These are phyloP conservation scores for Plantago ovata DNA, from an alignment of 257 asterid genomes.

Conservation along the genomic window DNA sequence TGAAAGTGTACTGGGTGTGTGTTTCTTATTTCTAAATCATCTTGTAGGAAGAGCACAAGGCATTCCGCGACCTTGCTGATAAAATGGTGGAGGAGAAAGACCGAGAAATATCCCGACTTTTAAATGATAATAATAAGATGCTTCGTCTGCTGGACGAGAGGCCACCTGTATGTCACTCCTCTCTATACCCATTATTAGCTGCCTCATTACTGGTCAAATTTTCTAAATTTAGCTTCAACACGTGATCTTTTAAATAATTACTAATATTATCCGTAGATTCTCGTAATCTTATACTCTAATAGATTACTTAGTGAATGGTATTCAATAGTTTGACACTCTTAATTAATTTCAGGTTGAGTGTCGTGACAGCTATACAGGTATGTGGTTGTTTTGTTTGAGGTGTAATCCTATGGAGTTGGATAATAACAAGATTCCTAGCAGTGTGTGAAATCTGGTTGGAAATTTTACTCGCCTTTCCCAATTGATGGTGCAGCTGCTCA, in stretches of 20 bases:
- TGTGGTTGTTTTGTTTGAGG: constrained; percentile 9
- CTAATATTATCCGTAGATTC: constrained; percentile 12
- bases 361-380: constrained; percentile 58
- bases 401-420: constrained; percentile 10
- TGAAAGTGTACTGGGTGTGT: constrained; percentile 19
- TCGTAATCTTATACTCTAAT: constrained; percentile 13
- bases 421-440: constrained; percentile 5
- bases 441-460: constrained; percentile 12
- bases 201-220: constrained; percentile 13
- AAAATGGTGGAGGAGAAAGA: constrained; percentile 97
- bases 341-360: constrained; percentile 51
- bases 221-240: constrained; percentile 20
- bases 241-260: constrained; percentile 11
- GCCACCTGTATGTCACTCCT: constrained; percentile 49
- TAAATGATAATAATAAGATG: constrained; percentile 71
- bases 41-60: constrained; percentile 71
- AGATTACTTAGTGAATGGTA: constrained; percentile 9
- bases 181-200: constrained; percentile 16
- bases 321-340: constrained; percentile 30
- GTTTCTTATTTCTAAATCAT: constrained; percentile 23
- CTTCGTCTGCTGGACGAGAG: constrained; percentile 63
- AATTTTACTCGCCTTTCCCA: constrained; percentile 16
- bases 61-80: constrained; percentile 96
- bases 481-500: constrained; percentile 50
- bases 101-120: constrained; percentile 72